phyloP scores from a whole-genome alignment of 2,329 filamentous ascomycete species.

The Calycina marina region DNA sequence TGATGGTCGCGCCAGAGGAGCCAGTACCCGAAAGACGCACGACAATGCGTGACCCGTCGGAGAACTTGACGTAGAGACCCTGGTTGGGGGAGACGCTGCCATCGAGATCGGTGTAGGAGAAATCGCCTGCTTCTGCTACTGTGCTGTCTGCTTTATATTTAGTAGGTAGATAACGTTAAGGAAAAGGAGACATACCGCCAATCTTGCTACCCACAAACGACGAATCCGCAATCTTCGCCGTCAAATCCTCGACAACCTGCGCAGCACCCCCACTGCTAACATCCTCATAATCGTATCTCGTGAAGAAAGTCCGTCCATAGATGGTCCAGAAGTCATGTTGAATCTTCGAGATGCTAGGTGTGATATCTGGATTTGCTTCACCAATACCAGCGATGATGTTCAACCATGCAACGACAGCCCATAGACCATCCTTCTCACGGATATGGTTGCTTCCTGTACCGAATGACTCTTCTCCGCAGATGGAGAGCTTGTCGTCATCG shows the following conservation, averaged over 20 bases:
- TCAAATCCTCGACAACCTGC: slow-evolving; percentile 74
- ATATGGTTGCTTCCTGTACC: slow-evolving; percentile 98
- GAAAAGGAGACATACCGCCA: slow-evolving; percentile 35
- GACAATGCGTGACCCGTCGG: slow-evolving; percentile 86
- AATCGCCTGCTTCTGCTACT: slow-evolving; percentile 83
- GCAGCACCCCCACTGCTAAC: slow-evolving; percentile 83
- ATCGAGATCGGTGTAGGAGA: slow-evolving; percentile 97
- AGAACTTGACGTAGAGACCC: slow-evolving; percentile 88
- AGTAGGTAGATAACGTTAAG: neutral
- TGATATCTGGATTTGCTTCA: slow-evolving; percentile 62
- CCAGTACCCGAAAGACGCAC: slow-evolving; percentile 91
- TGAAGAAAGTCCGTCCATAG: slow-evolving; percentile 98
- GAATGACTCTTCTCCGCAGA: slow-evolving; percentile 97
- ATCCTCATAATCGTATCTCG: slow-evolving; percentile 95
- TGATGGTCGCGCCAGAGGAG: slow-evolving; percentile 88
- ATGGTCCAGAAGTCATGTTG: slow-evolving; percentile 94
- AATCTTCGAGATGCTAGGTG: slow-evolving; percentile 87
- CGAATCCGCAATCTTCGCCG: slow-evolving; percentile 59
- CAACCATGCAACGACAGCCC: slow-evolving; percentile 94
- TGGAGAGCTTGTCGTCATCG: slow-evolving; percentile 88
- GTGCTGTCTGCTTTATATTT: slow-evolving; percentile 44
- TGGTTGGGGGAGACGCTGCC: slow-evolving; percentile 92
- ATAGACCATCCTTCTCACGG: slow-evolving; percentile 95
- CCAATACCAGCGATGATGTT: slow-evolving; percentile 96
- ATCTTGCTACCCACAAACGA: slow-evolving; percentile 73